A percentile compares a stretch with the other conserved stretches of the same genome.
phyloP scores from a whole-genome alignment of 192 early-diverging fungal species.

The Mortierella claussenii region DNA sequence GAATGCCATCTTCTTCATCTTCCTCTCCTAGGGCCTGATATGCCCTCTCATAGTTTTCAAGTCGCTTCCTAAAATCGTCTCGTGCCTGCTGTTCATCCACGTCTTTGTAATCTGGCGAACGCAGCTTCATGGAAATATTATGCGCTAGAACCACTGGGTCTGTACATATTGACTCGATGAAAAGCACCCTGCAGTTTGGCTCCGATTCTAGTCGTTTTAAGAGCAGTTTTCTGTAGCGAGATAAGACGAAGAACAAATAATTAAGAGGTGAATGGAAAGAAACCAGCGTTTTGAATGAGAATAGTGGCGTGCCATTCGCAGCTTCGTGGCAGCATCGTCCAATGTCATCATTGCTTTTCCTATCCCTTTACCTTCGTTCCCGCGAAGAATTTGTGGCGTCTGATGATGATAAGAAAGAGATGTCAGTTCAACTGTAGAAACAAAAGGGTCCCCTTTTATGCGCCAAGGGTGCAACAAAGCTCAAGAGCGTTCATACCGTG shows the following conservation, averaged over 20 bases:
- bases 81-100: constrained; percentile 85
- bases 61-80: constrained; percentile 85
- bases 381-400: constrained; percentile 97
- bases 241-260: constrained; percentile 16
- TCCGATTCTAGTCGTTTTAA: constrained; percentile 68
- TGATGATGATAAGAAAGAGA: constrained; percentile 26
- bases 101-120: constrained; percentile 93
- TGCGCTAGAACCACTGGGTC: constrained; percentile 61
- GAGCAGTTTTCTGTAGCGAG: constrained; percentile 56
- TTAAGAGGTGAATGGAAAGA: too few relatives aligned
- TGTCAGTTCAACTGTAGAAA: too few relatives aligned
- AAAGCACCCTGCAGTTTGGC: constrained; percentile 74
- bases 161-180: constrained; percentile 90
- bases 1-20: constrained; percentile 83
- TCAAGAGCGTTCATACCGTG: constrained; percentile 67
- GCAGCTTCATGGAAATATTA: constrained; percentile 75
- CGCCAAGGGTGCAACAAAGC: too few relatives aligned
- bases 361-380: constrained; percentile 71
- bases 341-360: constrained; percentile 29
- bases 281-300: too few relatives aligned
- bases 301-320: too few relatives aligned
- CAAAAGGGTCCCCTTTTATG: too few relatives aligned
- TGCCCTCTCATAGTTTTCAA: constrained; percentile 93
- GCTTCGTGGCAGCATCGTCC: too few relatives aligned
- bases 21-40: constrained; percentile 86